phyloP scores from a whole-genome alignment of 2,329 filamentous ascomycete genomes.

The Ophiobolus disseminans region DNA sequence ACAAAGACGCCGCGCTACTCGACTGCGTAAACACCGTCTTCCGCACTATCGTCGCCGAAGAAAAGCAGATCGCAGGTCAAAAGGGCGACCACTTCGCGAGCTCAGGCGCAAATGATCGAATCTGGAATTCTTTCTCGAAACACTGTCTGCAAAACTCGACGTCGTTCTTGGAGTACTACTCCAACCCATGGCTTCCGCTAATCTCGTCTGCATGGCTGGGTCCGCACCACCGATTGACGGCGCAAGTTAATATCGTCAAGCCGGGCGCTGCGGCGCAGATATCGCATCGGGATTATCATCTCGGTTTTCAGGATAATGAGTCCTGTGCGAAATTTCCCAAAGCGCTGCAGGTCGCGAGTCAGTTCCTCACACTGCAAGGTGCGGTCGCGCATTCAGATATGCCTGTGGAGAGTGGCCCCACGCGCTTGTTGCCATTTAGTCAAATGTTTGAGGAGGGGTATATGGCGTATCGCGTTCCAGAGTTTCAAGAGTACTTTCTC shows the following conservation, averaged over 20 bases:
- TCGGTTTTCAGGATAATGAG: slow-evolving; percentile 65
- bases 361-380: slow-evolving; percentile 68
- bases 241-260: slow-evolving; percentile 68
- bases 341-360: slow-evolving; percentile 61
- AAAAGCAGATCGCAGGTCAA: slow-evolving; percentile 54
- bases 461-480: slow-evolving; percentile 61
- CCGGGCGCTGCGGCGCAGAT: slow-evolving; percentile 66
- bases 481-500: slow-evolving; percentile 64
- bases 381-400: slow-evolving; percentile 69
- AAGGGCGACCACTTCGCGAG: slow-evolving; percentile 69
- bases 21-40: slow-evolving; percentile 33
- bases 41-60: slow-evolving; percentile 49
- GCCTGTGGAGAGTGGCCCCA: slow-evolving; percentile 65
- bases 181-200: slow-evolving; percentile 64
- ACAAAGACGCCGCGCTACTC: slow-evolving; percentile 43
- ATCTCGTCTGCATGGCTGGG: slow-evolving; percentile 66
- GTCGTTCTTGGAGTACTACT: slow-evolving; percentile 65
- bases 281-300: slow-evolving; percentile 68
- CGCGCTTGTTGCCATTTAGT: slow-evolving; percentile 66
- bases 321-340: slow-evolving; percentile 57
- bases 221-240: slow-evolving; percentile 65
- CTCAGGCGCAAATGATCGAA: slow-evolving; percentile 63
- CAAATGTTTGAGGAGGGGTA: slow-evolving; percentile 65
- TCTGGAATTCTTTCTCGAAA: slow-evolving; percentile 72
- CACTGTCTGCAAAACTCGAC: slow-evolving; percentile 60